Evolutionary conservation across 1,139 yeast genomes (phyloP).

Genomic region (Blastobotrys ciferrii): DNA sequence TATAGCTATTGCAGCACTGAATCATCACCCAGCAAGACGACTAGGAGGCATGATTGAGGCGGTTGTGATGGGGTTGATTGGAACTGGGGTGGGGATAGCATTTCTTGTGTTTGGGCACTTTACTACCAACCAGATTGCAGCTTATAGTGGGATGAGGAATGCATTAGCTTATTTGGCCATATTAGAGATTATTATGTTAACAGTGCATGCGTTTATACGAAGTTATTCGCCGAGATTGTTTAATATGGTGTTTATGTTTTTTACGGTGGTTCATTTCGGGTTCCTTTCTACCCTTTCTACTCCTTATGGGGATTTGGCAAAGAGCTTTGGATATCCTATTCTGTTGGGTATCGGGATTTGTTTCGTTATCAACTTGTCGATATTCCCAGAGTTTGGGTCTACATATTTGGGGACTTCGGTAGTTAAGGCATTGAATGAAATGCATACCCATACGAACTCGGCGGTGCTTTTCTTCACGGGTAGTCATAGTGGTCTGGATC

Average conservation of each 20-base stretch:
- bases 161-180: conserved; percentile 46
- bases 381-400: conserved; percentile 54
- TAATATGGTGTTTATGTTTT: conserved; percentile 46
- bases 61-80: conserved; percentile 41
- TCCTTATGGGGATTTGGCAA: conserved; percentile 36
- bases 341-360: conserved; percentile 46
- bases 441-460: conserved; percentile 41
- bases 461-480: conserved; percentile 43
- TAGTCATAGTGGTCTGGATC: conserved; percentile 23
- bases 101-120: conserved; percentile 44
- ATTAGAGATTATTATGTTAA: conserved; percentile 46
- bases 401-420: conserved; percentile 47
- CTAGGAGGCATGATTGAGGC: conserved; percentile 48
- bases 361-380: conserved; percentile 41
- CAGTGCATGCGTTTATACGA: conserved; percentile 50
- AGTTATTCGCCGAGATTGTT: conserved; percentile 47
- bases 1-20: conserved; percentile 46
- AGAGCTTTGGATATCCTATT: conserved; percentile 44
- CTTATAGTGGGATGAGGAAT: conserved; percentile 28
- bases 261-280: conserved; percentile 49
- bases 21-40: conserved; percentile 50
- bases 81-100: conserved; percentile 44
- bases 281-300: conserved; percentile 38
- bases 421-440: conserved; percentile 40
- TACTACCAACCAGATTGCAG: conserved; percentile 39